Conservation (phyloP, 2,329 filamentous ascomycete species). For the Berkeleyomyces rouxiae region DNA sequence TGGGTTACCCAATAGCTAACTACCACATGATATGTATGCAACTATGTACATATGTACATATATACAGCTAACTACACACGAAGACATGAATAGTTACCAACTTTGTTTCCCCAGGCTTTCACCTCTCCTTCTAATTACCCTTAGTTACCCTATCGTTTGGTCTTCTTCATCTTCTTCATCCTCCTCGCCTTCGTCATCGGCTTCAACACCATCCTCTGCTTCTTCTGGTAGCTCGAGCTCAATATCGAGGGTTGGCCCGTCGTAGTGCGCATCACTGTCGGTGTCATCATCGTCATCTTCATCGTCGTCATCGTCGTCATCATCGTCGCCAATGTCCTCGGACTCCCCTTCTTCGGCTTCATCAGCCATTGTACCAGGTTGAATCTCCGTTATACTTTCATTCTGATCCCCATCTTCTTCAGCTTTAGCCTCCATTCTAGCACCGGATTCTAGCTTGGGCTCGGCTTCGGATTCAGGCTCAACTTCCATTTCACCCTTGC, state of each 20-base stretch:
- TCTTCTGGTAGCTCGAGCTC: slow-evolving; percentile 11
- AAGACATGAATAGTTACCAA: no score
- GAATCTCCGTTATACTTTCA: no score
- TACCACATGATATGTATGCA: no score
- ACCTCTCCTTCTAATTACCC: not conserved
- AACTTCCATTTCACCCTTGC: not conserved
- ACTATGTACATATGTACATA: no score
- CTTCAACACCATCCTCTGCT: slow-evolving; percentile 12
- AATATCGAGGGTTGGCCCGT: slow-evolving; percentile 11
- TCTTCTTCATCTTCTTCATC: slow-evolving; percentile 9
- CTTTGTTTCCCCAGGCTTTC: no score
- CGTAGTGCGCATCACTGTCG: not conserved
- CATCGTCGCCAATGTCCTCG: slow-evolving; percentile 9
- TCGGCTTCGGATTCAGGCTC: not conserved
- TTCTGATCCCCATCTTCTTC: not conserved
- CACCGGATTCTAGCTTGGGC: not conserved
- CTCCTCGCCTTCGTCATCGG: slow-evolving; percentile 6
- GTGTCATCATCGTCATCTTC: slow-evolving; percentile 14
- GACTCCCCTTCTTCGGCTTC: not conserved
- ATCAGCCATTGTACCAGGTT: not conserved
- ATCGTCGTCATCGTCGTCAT: slow-evolving; percentile 15
- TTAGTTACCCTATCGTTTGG: slow-evolving; percentile 1
- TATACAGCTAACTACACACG: no score
- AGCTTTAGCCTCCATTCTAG: not conserved
- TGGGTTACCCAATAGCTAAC: no score